Evolutionary conservation across 371 early-diverging fungal genomes (phyloP).

Genomic region (Basidiobolus meristosporus): DNA sequence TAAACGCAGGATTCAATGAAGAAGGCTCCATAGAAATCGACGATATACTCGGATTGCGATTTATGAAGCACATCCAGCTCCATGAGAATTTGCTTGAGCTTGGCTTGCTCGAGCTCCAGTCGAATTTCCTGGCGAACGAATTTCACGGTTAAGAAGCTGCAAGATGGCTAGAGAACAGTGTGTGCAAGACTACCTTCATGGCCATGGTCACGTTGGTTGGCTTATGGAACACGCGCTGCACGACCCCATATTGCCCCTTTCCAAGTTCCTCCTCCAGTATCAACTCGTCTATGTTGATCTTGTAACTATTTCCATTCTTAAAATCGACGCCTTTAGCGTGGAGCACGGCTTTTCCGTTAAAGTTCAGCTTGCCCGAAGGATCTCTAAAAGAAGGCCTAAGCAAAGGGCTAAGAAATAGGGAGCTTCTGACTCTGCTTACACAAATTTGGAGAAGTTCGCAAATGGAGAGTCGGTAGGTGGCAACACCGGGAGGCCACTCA

Average conservation of each 20-base stretch:
- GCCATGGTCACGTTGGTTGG: slow-evolving; percentile 86
- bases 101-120: slow-evolving; percentile 70
- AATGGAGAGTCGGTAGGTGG: slow-evolving; percentile 19
- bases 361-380: slow-evolving; percentile 74
- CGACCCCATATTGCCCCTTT: slow-evolving; percentile 82
- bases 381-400: slow-evolving; percentile 26
- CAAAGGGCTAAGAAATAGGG: not conserved
- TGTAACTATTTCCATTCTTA: slow-evolving; percentile 65
- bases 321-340: slow-evolving; percentile 84
- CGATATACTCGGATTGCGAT: slow-evolving; percentile 69
- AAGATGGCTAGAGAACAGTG: too few relatives aligned
- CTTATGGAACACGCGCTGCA: slow-evolving; percentile 72
- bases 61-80: slow-evolving; percentile 80
- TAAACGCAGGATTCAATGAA: slow-evolving; percentile 87
- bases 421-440: slow-evolving; percentile 19
- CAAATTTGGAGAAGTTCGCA: slow-evolving; percentile 44
- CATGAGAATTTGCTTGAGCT: slow-evolving; percentile 79
- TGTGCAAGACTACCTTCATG: slow-evolving; percentile 72
- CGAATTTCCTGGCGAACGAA: slow-evolving; percentile 38
- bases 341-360: slow-evolving; percentile 80
- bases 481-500: not conserved
- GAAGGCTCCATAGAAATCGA: slow-evolving; percentile 96
- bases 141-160: too few relatives aligned
- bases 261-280: slow-evolving; percentile 59
- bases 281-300: slow-evolving; percentile 77